Evolutionary conservation across 2,329 filamentous ascomycete genomes (phyloP), one percentile per base, ranked within the genome.

Genomic region (Fusarium armeniacum): DNA sequence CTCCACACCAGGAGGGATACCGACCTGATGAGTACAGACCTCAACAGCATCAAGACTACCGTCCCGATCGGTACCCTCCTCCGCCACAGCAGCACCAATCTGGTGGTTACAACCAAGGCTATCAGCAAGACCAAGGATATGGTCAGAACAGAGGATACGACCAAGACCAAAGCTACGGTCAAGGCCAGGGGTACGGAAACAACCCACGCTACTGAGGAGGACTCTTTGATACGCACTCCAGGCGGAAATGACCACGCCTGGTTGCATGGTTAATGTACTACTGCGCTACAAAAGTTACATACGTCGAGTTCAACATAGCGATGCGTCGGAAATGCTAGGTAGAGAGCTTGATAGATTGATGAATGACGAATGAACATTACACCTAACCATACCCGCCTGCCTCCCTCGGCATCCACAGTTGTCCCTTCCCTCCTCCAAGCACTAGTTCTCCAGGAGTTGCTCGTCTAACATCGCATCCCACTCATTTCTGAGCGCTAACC

Each of bases 1-100:
- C 61, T 5, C 56, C 55, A 3, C 49, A 62, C 5, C 69, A 72
- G 16, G 40, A 49, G 7, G 36, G 43, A 3, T 62, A 69, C 15
- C 47, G 58, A 7, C 51, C 56, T 8, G 60, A 70, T 2, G 59
- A 71, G 13, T 55, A 63, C n/a, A 54, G 52, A 24, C 67, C 73
- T 43, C 51, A 69, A 5, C 71, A 74, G 28, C 52, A 67, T 15
- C 46, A 72, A 43, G 60, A 64, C 18, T 73, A 78, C 38, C 70
- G 74, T 3, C 68, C 74, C 5, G 67, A 74, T 9, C 72, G 75
- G 10, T 69, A 71, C 4, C 68, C 57, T 3, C 59, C 61, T 6
- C 59, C 60, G 1, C 43, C 50, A 4, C 68, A 71, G 12, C 59
- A 69, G 6, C 59, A 62, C 2, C 71, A 75, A 36, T 41, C 52